Evolutionary conservation across 1,139 yeast species (phyloP).

Genomic region (Candida sanyaensis): DNA sequence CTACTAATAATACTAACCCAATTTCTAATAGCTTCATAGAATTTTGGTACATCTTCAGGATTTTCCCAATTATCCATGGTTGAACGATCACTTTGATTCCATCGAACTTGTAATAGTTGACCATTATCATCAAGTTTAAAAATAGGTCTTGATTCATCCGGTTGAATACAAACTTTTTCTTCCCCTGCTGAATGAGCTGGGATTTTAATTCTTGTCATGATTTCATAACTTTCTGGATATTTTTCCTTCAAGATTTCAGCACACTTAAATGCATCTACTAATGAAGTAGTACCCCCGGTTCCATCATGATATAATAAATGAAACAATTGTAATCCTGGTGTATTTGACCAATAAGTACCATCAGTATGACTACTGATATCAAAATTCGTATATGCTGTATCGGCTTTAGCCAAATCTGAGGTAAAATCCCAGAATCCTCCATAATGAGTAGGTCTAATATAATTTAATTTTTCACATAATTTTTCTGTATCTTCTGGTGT

Average conservation of each 20-base stretch:
- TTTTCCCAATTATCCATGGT: constrained; percentile 60
- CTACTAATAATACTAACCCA: constrained; percentile 59
- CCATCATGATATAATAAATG: constrained; percentile 70
- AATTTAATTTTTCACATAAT: constrained; percentile 61
- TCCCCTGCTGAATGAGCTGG: constrained; percentile 86
- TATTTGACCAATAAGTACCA: constrained; percentile 78
- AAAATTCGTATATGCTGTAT: constrained; percentile 74
- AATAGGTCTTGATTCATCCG: constrained; percentile 61
- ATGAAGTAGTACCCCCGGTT: constrained; percentile 70
- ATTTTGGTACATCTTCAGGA: constrained; percentile 55
- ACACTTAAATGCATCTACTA: constrained; percentile 70
- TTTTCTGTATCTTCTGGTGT: constrained; percentile 62
- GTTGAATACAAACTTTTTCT: constrained; percentile 64
- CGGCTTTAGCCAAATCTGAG: constrained; percentile 68
- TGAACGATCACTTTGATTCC: constrained; percentile 77
- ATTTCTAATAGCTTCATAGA: constrained; percentile 59
- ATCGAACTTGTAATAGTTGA: constrained; percentile 63
- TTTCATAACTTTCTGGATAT: constrained; percentile 57
- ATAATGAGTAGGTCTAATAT: constrained; percentile 72
- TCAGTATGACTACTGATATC: constrained; percentile 73
- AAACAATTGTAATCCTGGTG: constrained; percentile 75
- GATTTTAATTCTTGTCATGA: constrained; percentile 53
- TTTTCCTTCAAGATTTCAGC: constrained; percentile 51
- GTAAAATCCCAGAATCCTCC: constrained; percentile 87
- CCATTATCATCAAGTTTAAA: constrained; percentile 59